Base-by-base conservation (phyloP, 2,329 filamentous ascomycete species). In the Monosporascus sp. region DNA sequence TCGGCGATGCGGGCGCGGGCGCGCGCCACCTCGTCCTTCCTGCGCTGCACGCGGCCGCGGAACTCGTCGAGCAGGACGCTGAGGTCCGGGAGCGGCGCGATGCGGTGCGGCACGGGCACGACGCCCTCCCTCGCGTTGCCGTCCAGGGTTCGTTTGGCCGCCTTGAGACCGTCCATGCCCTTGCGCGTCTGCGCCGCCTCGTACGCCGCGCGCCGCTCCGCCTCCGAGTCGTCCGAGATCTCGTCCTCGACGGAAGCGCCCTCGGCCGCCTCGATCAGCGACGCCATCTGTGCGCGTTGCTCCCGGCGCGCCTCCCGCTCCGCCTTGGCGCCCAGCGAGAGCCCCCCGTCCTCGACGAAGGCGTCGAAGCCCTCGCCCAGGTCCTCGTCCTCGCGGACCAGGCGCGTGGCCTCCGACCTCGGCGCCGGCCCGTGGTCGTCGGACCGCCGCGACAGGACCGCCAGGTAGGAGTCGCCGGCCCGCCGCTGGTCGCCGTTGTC, bases 281-380 rank as follows among this genome's bases (percentile, higher is more conserved):
- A 85, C 0, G 86, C 88, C 81, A 97, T 97, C 61, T 91, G 85
- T 53, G 85, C 81, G 31, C 89, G 83, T 31, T 89, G 82, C 45
- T 79, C 80, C 51, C 77, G 78, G 48, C 81, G 76, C 0, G 82
- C 86, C 60, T 91, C 89, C 20, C 81, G 83, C 70, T 94, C 89
- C 0, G 91, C 91, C 56, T 88, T 89, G 57, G 80, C 84, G 37
- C 91, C 90, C 0, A 97, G 77, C 1, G 89, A 82, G 9, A 97
- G 82, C 7, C 84, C 83, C 8, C 89, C 91, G 65, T 96, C 90
- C 41, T 94, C 89, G 8, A 94, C 89, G 63, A 89, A 96, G 52
- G 93, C 87, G 55, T 97, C 93, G 62, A 96, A 97, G 0, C 91
- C 92, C 72, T 97, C 94, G 38, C 89, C 89, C 0, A 97, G 80